Base-by-base conservation (phyloP, 2,329 filamentous ascomycete genomes). In the Pestalotiopsis sp. region DNA sequence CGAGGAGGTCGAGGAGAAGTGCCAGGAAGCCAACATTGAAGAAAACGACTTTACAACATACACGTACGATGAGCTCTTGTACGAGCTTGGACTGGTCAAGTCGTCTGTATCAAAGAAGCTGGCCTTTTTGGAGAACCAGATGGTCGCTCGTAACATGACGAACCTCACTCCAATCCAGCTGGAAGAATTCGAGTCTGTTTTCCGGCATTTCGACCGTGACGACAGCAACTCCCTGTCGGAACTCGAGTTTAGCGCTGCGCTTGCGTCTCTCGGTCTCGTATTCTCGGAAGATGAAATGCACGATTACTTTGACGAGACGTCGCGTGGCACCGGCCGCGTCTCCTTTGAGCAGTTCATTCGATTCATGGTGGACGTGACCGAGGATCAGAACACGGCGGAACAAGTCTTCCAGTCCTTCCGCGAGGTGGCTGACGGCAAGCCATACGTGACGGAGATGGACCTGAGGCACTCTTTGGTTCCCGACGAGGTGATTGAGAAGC, bases 11-110 rank as follows among this genome's bases (percentile, higher is more conserved):
- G 95, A 98, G 77, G 89, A 90, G 72, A 94, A 97, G 81, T 99
- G 96, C 79, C 89, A 91, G 70, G 95, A 98, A 83, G 96, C 96
- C 71, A 98, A 99, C 79, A 98, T 99, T 72, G 96, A 99, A 81
- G 96, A 99, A 77, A 99, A 99, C 80, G 96, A 99, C 83, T 98
- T 96, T 80, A 99, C 96, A n/a, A 98, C 95, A 9, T 98, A 98
- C 82, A 97, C 95, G 11, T 96, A 98, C 79, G 96, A 99, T 78
- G 96, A 99, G 81, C 87, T 99, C 57, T 90, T 91, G 70, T 99
- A 99, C 82, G 96, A 99, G 82, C 87, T 98, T 69, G 91, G 93
- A 17, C 87, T 99, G 38, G 96, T 98, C 68, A 95, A 94, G 78
- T 92, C 93, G 38, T 96, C 93, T 12, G 95, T 98, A 36, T 92